Evolutionary conservation across 139 green algal species (phyloP).

Genomic region (Desmodesmus armatus): DNA sequence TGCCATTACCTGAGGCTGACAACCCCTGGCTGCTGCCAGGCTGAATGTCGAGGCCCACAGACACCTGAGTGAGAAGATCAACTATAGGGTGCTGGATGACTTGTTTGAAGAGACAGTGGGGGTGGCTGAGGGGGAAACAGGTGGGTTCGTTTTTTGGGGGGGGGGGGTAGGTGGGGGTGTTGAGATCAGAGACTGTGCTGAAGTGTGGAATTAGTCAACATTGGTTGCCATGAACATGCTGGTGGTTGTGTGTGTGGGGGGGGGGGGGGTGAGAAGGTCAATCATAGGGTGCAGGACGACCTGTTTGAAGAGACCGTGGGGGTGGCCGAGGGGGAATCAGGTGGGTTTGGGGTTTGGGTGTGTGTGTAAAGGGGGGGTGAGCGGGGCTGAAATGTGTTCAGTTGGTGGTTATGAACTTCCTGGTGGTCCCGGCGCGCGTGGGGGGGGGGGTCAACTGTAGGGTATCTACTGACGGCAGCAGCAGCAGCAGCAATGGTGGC

Average conservation of each 20-base stretch:
- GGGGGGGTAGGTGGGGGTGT: no score
- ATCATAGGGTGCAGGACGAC: conserved; percentile 82
- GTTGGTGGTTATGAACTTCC: no score
- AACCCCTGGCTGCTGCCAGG: conserved; percentile 61
- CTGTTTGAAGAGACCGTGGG: conserved; percentile 60
- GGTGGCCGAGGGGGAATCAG: no score
- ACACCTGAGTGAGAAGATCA: conserved; percentile 89
- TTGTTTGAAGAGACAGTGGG: conserved; percentile 59
- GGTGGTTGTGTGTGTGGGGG: no score
- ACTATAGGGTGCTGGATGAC: conserved; percentile 83
- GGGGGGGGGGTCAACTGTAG: conserved; percentile 84
- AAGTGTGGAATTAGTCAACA: not conserved
- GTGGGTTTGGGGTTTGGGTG: no score
- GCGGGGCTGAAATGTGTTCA: no score
- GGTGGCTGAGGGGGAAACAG: no score
- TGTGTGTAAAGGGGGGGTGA: no score
- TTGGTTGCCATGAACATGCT: no score
- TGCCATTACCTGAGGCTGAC: conserved; percentile 42
- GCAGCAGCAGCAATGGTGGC: no score
- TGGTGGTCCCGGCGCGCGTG: no score
- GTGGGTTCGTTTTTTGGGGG: no score
- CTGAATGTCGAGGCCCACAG: conserved; percentile 70
- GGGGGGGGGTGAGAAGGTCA: conserved; percentile 90
- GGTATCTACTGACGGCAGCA: conserved; percentile 89
- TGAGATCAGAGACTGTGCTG: not conserved